Evolutionary conservation across 352 stramenopile species (phyloP).

Genomic region (Globisporangium apiculatum): DNA sequence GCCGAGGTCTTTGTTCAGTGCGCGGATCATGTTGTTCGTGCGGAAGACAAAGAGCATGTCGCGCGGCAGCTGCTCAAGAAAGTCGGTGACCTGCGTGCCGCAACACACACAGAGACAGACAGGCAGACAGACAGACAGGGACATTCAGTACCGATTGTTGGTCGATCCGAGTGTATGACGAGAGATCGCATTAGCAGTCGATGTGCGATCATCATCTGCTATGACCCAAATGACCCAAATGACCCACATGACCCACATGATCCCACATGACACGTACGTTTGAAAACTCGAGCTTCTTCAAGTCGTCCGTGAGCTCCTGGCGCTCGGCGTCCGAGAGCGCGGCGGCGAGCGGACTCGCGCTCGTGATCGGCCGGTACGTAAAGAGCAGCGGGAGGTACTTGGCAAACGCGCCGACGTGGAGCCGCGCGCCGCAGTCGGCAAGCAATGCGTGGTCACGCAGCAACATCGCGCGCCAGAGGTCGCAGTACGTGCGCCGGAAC

Average conservation of each 20-base stretch:
- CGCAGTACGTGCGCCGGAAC: conserved; percentile 93
- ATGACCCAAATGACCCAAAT: neutral
- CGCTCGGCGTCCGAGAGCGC: conserved; percentile 68
- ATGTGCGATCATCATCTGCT: no score
- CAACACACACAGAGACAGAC: no score
- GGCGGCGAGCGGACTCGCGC: conserved; percentile 46
- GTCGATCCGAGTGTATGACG: no score
- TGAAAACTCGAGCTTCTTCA: conserved; percentile 59
- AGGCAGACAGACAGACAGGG: no score
- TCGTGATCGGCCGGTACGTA: conserved; percentile 75
- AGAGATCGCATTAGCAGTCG: no score
- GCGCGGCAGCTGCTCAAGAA: conserved; percentile 79
- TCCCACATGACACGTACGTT: conserved; percentile 26
- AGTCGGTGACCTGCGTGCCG: conserved; percentile 49
- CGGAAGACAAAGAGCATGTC: conserved; percentile 91
- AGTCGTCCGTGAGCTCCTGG: conserved; percentile 40
- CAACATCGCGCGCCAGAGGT: conserved; percentile 93
- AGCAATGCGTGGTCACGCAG: conserved; percentile 83
- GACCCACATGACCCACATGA: no score
- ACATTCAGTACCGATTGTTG: no score
- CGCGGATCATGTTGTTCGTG: conserved; percentile 88
- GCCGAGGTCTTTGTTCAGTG: conserved; percentile 85
- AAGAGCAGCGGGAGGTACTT: conserved; percentile 83
- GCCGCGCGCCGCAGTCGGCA: conserved; percentile 37
- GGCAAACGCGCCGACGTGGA: conserved; percentile 52